Conservation (phyloP, 2,329 filamentous ascomycete species). For the Alternaria brassicicola region DNA sequence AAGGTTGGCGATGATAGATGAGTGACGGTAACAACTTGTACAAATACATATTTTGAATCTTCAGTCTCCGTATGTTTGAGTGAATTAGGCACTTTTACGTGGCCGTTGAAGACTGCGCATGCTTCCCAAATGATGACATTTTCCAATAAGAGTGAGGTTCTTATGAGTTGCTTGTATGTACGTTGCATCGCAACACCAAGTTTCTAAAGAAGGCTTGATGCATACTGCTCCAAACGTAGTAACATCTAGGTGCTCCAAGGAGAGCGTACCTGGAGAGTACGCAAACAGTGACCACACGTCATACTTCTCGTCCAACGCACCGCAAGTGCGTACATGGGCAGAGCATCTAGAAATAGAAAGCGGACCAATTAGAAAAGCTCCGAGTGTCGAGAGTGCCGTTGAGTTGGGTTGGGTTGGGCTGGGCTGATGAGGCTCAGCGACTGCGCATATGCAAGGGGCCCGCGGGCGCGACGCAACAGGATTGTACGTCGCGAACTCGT, state of each 20-base stretch:
- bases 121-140: too few species aligned
- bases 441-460: constrained; percentile 12
- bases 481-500: not conserved
- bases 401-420: not conserved
- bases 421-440: constrained; percentile 5
- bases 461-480: not conserved
- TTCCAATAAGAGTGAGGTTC: too few species aligned
- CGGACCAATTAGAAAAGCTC: not conserved
- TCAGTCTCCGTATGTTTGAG: not conserved
- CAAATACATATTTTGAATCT: not conserved
- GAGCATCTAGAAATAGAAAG: not conserved
- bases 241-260: not conserved
- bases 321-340: not conserved
- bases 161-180: too few species aligned
- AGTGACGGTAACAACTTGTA: not conserved
- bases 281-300: not conserved
- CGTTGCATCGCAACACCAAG: too few species aligned
- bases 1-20: not conserved
- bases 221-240: not conserved
- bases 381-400: not conserved
- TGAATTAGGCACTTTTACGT: too few species aligned
- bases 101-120: too few species aligned
- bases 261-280: not conserved
- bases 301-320: not conserved
- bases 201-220: too few species aligned